Percentiles rank a stretch among this genome's conserved stretches.
Conservation (phyloP, 371 early-diverging fungal genomes). For the Saksenaea oblongispora region DNA sequence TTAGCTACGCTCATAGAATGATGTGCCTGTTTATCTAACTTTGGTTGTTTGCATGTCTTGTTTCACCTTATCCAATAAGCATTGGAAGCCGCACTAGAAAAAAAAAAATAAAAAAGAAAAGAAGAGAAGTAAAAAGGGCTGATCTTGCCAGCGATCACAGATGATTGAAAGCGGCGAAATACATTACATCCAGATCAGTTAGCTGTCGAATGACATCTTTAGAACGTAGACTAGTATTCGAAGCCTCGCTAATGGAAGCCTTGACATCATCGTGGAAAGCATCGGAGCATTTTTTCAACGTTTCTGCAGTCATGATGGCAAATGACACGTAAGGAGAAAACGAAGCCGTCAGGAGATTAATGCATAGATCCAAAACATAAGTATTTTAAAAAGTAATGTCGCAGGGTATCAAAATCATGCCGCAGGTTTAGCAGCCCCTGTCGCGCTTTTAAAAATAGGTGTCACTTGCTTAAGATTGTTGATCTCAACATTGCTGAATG, state of each 20-base stretch:
- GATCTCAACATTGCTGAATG: too few species aligned
- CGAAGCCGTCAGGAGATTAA: neutral
- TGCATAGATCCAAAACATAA: neutral
- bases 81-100: slow-evolving; percentile 28
- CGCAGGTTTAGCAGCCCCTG: too few species aligned
- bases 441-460: too few species aligned
- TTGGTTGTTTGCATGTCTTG: slow-evolving; percentile 35
- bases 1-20: neutral
- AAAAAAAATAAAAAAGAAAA: neutral
- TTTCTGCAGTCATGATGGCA: neutral
- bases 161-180: neutral
- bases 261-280: neutral
- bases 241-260: neutral
- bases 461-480: too few species aligned
- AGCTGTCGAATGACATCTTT: slow-evolving; percentile 17
- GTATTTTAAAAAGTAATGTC: too few species aligned
- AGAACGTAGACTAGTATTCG: neutral
- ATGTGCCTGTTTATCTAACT: slow-evolving; percentile 8
- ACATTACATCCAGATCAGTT: slow-evolving; percentile 22
- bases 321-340: neutral
- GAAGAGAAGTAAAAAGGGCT: neutral
- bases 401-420: too few species aligned
- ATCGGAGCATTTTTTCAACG: neutral
- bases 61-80: slow-evolving; percentile 38
- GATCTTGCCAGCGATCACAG: slow-evolving; percentile 1